Base-by-base conservation (phyloP, 495 filamentous ascomycete species). In the Hypoxylon cercidicola region DNA sequence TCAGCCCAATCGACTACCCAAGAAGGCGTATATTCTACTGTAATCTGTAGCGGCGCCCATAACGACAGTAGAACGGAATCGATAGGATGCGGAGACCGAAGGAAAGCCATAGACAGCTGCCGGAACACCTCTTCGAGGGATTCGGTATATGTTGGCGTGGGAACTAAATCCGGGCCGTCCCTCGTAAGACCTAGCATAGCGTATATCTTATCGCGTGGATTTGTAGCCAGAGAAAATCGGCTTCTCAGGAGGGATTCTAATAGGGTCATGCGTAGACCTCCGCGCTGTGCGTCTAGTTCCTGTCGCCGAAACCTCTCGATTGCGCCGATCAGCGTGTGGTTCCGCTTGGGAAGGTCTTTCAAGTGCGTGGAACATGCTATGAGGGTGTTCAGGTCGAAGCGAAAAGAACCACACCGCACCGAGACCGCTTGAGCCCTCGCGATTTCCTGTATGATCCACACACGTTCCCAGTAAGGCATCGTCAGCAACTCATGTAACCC, bases 361-460 rank as follows among this genome's bases (percentile, higher is more conserved):
- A 60, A 13, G 20, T 44, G 56, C 12, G 21, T 32, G 5, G 19
- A 21, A 16, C 44, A 41, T 32, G 45, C 55, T 13, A 59, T 20
- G 45, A 59, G 34, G 10, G 34, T 28, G 9, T 10, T 21, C 5
- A 61, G 10, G 19, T 54, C 21, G 40, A 59, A 41, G 21, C 23
- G 19, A 8, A 49, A 21, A 32, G 58, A 53, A 7, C 59, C 59
- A 23, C 59, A 54, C 15, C 50, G 39, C 43, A 62, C 52, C 12
- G 8, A 28, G 0, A 54, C 49, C 0, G 18, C 25, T 13, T 20
- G 10, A 8, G 59, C 25, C 13, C 47, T 53, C 21, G 49, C 50
- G 30, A 62, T 49, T 34, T 62, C 59, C 20, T 62, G 59, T 49
- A 62, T 46, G 43, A 62, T 48, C 59, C 59, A 62, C 18, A 62